Evolutionary conservation across 2,329 filamentous ascomycete genomes (phyloP).

Genomic region (Penicillium sp.): DNA sequence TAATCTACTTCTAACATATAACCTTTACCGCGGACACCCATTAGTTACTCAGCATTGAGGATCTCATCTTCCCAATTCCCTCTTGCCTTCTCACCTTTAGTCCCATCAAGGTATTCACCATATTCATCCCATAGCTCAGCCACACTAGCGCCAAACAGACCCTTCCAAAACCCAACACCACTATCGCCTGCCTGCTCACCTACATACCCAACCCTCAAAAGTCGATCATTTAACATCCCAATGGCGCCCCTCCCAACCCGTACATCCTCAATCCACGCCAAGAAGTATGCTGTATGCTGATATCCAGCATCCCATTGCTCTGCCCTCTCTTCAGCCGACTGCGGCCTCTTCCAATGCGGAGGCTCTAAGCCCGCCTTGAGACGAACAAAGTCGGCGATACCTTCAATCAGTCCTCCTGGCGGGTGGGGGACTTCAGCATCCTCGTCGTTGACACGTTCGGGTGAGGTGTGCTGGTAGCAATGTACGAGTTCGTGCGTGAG

Average conservation of each 20-base stretch:
- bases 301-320: conserved; percentile 84
- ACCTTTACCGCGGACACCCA: too few species aligned
- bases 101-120: conserved; percentile 45
- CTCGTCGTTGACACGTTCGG: conserved; percentile 35
- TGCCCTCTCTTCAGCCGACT: conserved; percentile 43
- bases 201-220: conserved; percentile 36
- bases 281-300: conserved; percentile 84
- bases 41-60: conserved; percentile 19
- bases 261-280: conserved; percentile 75
- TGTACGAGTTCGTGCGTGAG: conserved; percentile 91
- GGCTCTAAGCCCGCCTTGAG: conserved; percentile 67
- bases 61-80: conserved; percentile 30
- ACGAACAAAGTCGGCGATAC: conserved; percentile 88
- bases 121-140: conserved; percentile 73
- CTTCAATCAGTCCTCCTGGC: conserved; percentile 78
- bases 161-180: conserved; percentile 31
- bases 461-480: conserved; percentile 79
- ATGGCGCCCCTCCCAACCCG: conserved; percentile 66
- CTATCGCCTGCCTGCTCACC: conserved; percentile 6
- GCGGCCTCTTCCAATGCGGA: conserved; percentile 70
- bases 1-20: not conserved
- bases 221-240: conserved; percentile 45
- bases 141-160: conserved; percentile 62
- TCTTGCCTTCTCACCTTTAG: conserved; percentile 1
- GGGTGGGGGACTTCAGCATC: conserved; percentile 22